A percentile compares a stretch with the other conserved stretches of the same genome.
These are phyloP conservation scores for Fusarium falciforme DNA, from an alignment of 2,329 filamentous ascomycete genomes.

Conservation along the genomic window DNA sequence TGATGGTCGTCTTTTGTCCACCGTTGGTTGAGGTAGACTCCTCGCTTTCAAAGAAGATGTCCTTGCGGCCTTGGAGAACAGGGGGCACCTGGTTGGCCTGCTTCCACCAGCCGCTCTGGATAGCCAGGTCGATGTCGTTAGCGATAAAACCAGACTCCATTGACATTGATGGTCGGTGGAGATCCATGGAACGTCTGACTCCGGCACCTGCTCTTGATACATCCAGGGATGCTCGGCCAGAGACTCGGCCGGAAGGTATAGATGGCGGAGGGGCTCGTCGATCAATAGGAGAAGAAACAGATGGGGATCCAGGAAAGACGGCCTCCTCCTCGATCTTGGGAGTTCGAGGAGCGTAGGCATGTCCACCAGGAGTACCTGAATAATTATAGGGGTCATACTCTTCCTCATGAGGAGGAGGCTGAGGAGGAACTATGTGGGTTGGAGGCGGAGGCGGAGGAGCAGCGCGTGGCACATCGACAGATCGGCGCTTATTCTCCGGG, in stretches of 20 bases:
- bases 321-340: constrained; percentile 59
- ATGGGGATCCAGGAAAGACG: constrained; percentile 61
- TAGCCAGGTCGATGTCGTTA: constrained; percentile 83
- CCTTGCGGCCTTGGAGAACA: constrained; percentile 82
- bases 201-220: constrained; percentile 53
- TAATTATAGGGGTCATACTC: constrained; percentile 78
- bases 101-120: constrained; percentile 86
- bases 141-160: constrained; percentile 88
- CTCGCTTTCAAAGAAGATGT: constrained; percentile 85
- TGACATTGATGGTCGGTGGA: constrained; percentile 77
- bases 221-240: constrained; percentile 50
- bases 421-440: constrained; percentile 68
- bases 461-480: constrained; percentile 76
- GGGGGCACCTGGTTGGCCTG: constrained; percentile 84
- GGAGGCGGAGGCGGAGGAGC: constrained; percentile 76
- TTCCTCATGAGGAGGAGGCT: constrained; percentile 62
- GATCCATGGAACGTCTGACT: constrained; percentile 77
- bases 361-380: constrained; percentile 48
- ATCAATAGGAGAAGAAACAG: constrained; percentile 58
- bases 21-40: constrained; percentile 78
- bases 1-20: constrained; percentile 76
- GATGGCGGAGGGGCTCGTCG: constrained; percentile 58
- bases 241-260: constrained; percentile 36
- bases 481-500: constrained; percentile 66
- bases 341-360: constrained; percentile 49